A percentile compares a stretch with the other conserved stretches of the same genome.
phyloP scores from a whole-genome alignment of 371 early-diverging fungal genomes.

The Choanephora cucurbitarum region DNA sequence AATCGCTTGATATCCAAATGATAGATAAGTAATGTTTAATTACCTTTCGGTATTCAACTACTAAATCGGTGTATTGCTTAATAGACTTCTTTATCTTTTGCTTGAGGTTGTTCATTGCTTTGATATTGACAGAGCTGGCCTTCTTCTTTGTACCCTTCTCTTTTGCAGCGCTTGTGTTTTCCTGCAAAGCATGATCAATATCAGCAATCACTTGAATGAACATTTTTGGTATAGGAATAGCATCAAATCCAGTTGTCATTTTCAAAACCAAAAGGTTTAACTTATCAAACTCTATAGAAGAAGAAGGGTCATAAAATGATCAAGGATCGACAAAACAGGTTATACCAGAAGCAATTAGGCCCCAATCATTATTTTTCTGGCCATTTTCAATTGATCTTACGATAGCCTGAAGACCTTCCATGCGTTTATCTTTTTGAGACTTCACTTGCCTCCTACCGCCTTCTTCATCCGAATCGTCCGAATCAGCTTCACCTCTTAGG shows the following conservation, averaged over 20 bases:
- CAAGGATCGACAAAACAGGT: too few species aligned
- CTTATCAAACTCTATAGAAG: slow-evolving; percentile 80
- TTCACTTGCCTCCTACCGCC: slow-evolving; percentile 73
- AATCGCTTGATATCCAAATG: background rate
- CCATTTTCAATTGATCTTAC: slow-evolving; percentile 74
- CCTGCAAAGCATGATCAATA: slow-evolving; percentile 68
- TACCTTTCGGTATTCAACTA: slow-evolving; percentile 75
- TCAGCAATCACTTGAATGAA: slow-evolving; percentile 77
- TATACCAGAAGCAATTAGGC: slow-evolving; percentile 76
- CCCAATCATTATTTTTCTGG: slow-evolving; percentile 90
- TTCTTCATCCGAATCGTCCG: slow-evolving; percentile 69
- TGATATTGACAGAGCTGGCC: slow-evolving; percentile 70
- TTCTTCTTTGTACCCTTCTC: slow-evolving; percentile 81
- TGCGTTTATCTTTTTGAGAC: slow-evolving; percentile 87
- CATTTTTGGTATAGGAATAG: slow-evolving; percentile 70
- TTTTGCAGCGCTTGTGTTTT: slow-evolving; percentile 45
- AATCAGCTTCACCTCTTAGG: slow-evolving; percentile 50
- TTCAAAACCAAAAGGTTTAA: slow-evolving; percentile 74
- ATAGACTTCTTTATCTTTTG: slow-evolving; percentile 89
- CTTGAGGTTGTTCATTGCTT: slow-evolving; percentile 88
- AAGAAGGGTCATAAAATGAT: background rate
- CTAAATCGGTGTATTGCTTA: slow-evolving; percentile 72
- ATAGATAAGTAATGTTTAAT: too few species aligned
- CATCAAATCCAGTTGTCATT: slow-evolving; percentile 64
- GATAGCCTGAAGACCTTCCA: slow-evolving; percentile 65